phyloP scores from a whole-genome alignment of 768 basidiomycete genomes.

The Lepiota brunneoincarnata region DNA sequence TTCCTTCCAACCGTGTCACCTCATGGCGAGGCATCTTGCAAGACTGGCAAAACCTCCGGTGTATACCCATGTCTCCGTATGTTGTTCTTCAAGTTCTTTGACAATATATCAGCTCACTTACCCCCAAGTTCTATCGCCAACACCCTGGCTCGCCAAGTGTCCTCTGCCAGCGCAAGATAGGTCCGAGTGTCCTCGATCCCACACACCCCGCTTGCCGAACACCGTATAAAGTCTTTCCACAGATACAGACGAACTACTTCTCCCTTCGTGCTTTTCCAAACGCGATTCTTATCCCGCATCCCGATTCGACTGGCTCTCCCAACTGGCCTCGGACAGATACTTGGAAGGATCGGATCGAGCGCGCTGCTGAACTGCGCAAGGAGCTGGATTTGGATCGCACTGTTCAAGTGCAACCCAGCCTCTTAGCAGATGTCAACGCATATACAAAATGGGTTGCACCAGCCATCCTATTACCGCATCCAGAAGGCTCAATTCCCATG shows the following conservation, averaged over 20 bases:
- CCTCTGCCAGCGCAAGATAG: background rate
- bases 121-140: background rate
- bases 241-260: background rate
- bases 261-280: constrained; percentile 3
- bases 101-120: background rate
- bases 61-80: constrained; percentile 4
- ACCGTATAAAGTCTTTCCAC: background rate
- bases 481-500: constrained; percentile 4
- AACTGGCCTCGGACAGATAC: background rate
- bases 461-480: background rate
- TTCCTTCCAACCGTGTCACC: background rate
- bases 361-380: background rate
- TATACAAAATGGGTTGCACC: background rate
- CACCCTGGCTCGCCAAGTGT: constrained; percentile 2
- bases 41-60: constrained; percentile 1
- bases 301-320: constrained; percentile 1
- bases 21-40: background rate
- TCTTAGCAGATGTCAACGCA: background rate
- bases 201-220: background rate
- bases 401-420: background rate
- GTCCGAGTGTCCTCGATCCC: background rate
- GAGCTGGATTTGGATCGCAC: background rate
- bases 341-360: constrained; percentile 1
- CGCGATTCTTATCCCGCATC: constrained; percentile 6
- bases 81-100: background rate